Evolutionary conservation across 805 yeast species (phyloP), one percentile per base, ranked within the genome.

Genomic region (Zygosaccharomyces rouxii): DNA sequence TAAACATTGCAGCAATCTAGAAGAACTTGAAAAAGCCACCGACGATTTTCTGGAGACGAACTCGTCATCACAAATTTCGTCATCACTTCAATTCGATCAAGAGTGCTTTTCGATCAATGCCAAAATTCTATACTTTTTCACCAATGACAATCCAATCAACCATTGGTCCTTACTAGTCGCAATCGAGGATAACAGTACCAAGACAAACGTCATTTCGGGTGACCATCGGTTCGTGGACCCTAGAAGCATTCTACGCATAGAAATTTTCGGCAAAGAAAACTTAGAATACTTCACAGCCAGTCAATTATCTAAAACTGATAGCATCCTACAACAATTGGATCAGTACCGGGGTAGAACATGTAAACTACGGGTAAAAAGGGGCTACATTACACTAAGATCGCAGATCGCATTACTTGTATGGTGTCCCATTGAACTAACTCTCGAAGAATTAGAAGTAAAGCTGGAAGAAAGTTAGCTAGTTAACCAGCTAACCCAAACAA

Each of bases 341-440:
- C 22, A 29, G 19, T 41, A 19, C 28, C 26, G 22, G 16, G 35
- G 35, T 39, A 22, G 23, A 22, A 14, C 23, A 19, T 22, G 38
- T 22, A 33, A 25, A 13, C 28, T 35, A 14, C 14, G 44, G 14
- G 26, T 41, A 33, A 33, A 30, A 21, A 41, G 44, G 23, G 44
- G 44, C 7, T 29, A 29, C 10, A 23, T 41, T 14, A 33, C 35
- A 13, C 35, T 41, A 31, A 41, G 44, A 41, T 41, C 44, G 26
- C 31, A 31, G 22, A 21, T 39, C 38, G 38, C 46, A 16, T 38
- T 54, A 22, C 51, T 54, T 26, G 44, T 47, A n/a, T 58, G 61
- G 60, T 53, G 57, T 31, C 62, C 62, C 9, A 46, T 58, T 7
- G 64, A 59, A 30, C 55, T 55, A 45, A 54, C 62, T 16, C 35